Percentiles rank a stretch among this genome's conserved stretches.
Evolutionary conservation across 2,329 filamentous ascomycete species (phyloP).

Genomic region (Aspergillus sojae): DNA sequence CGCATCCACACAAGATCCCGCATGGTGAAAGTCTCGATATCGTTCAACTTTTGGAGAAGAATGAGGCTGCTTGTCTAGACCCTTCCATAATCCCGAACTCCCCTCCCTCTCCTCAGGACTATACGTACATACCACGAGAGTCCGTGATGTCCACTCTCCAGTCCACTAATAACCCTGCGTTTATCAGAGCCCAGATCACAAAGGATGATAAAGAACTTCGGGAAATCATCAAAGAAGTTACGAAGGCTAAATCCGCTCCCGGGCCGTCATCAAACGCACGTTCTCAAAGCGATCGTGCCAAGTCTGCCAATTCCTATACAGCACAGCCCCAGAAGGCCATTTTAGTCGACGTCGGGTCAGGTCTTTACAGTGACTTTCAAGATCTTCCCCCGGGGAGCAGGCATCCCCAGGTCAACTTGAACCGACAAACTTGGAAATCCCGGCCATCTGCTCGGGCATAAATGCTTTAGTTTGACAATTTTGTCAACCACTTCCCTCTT

Average conservation of each 20-base stretch:
- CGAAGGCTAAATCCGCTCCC: slow-evolving; percentile 38
- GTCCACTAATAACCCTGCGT: slow-evolving; percentile 57
- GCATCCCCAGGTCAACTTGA: slow-evolving; percentile 33
- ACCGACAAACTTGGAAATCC: slow-evolving; percentile 38
- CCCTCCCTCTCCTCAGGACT: slow-evolving; percentile 62
- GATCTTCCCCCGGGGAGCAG: slow-evolving; percentile 31
- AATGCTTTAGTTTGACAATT: not conserved
- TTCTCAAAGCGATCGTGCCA: slow-evolving; percentile 30
- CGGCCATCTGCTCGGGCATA: slow-evolving; percentile 34
- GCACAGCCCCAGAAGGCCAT: slow-evolving; percentile 48
- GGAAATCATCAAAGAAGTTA: slow-evolving; percentile 67
- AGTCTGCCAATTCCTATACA: slow-evolving; percentile 30
- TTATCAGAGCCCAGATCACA: slow-evolving; percentile 83
- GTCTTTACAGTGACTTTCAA: slow-evolving; percentile 37
- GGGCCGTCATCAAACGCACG: slow-evolving; percentile 17
- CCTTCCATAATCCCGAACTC: slow-evolving; percentile 60
- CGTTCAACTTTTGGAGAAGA: slow-evolving; percentile 71
- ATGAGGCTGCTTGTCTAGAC: slow-evolving; percentile 69
- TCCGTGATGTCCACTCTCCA: slow-evolving; percentile 79
- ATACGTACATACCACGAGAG: slow-evolving; percentile 69
- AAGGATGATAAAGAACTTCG: slow-evolving; percentile 72
- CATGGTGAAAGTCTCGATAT: slow-evolving; percentile 90
- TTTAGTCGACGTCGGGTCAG: slow-evolving; percentile 47
- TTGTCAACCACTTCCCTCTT: not conserved
- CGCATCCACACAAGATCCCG: slow-evolving; percentile 74